Evolutionary conservation across 768 basidiomycete genomes (phyloP), one percentile per base, ranked within the genome.

Genomic region (Artomyces pyxidatus): DNA sequence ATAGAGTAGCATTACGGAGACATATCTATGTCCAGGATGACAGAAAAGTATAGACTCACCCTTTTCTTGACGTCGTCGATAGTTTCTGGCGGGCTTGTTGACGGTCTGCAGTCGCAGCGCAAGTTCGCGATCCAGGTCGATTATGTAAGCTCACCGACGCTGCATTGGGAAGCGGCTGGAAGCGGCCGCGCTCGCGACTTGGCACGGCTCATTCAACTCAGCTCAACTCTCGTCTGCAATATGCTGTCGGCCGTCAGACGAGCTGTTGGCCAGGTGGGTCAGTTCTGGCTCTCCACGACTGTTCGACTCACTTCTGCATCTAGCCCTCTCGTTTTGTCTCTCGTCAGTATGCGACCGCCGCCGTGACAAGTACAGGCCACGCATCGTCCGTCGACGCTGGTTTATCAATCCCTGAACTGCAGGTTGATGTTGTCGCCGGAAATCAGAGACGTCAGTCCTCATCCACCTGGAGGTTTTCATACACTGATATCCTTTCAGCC

Each of bases 31-130:
- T 37, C 2, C 11, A 11, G 41, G 39, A 39, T 37, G 21, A 22
- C 25, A 47, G 21, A 51, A 45, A 30, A 53, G 47, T 54, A 55
- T 48, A 51, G 44, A 70, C 71, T 70, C 59, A 74, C 74, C 63
- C 68, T 58, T n/a, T n/a, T 64, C 63, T 63, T 59, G 56, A 56
- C 51, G 61, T 61, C 58, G 59, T 61, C 60, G 60, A 54, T 47
- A 53, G 56, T 62, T 52, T 53, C 45, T 21, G 45, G 47, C 40
- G 44, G 42, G 45, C 57, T 63, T 57, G 59, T 55, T 61, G 53
- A 55, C 47, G 38, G 50, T 48, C 32, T 50, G 48, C 32, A 48
- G 45, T 35, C 26, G 51, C n/a, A 44, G 48, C n/a, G 37, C 25
- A 25, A 37, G 35, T n/a, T n/a, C n/a, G n/a, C 17, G 32, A 21